Conservation (phyloP, 768 basidiomycete genomes). For the Tricholoma sp. region DNA sequence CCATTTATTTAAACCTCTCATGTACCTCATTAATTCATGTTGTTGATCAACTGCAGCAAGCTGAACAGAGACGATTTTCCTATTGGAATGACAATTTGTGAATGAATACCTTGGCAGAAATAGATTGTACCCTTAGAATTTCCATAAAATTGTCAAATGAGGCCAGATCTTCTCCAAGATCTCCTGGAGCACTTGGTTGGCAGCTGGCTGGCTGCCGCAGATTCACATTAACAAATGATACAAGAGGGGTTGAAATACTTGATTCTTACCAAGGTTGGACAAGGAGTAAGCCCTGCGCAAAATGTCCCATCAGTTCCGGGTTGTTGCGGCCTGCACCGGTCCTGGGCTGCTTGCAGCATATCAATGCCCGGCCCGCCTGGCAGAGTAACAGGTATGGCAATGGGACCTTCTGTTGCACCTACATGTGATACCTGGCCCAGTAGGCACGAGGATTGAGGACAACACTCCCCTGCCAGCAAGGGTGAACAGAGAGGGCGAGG, state of each 20-base stretch:
- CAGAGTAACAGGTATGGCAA: not conserved
- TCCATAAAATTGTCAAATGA: slow-evolving; percentile 63
- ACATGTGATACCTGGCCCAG: not conserved
- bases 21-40: slow-evolving; percentile 74
- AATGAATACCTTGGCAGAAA: not conserved
- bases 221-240: not conserved
- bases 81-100: slow-evolving; percentile 21
- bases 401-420: not conserved
- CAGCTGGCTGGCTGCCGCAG: not conserved
- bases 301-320: slow-evolving; percentile 4
- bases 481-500: too few relatives aligned
- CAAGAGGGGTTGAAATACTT: not conserved
- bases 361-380: slow-evolving; percentile 1
- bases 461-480: not conserved
- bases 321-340: not conserved
- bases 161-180: slow-evolving; percentile 11
- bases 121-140: slow-evolving; percentile 50
- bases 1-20: slow-evolving; percentile 75
- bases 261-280: slow-evolving; percentile 23
- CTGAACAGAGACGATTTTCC: slow-evolving; percentile 75
- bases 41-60: slow-evolving; percentile 74
- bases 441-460: not conserved
- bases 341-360: slow-evolving; percentile 3
- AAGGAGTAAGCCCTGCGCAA: not conserved
- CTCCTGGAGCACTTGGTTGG: not conserved